Conservation (phyloP, 2,329 filamentous ascomycete genomes). For the Aspergillus pseudonomiae region DNA sequence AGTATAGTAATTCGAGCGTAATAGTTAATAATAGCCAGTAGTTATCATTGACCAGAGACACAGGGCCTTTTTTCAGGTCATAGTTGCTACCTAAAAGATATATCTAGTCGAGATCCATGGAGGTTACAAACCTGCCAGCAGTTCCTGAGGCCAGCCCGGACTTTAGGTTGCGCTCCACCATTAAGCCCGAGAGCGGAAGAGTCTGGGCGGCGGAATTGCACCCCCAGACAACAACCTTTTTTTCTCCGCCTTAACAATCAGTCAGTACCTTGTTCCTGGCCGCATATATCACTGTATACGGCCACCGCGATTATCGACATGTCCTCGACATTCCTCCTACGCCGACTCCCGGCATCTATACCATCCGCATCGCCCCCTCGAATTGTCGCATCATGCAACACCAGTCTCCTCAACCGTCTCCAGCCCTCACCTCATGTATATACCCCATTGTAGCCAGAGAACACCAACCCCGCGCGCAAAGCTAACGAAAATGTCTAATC, state of each 20-base stretch:
- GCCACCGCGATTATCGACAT: not conserved
- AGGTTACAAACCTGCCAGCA: not conserved
- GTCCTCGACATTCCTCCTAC: not conserved
- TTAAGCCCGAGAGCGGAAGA: conserved; percentile 2
- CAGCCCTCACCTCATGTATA: not conserved
- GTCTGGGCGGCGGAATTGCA: conserved; percentile 11
- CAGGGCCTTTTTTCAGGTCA: not conserved
- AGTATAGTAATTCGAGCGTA: too few species aligned
- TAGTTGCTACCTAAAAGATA: not conserved
- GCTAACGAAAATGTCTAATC: not conserved
- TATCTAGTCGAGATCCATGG: not conserved
- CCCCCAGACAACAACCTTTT: conserved; percentile 1
- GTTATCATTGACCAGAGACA: too few species aligned
- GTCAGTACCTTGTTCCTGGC: not conserved
- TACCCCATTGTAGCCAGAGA: not conserved
- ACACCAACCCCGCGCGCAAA: not conserved
- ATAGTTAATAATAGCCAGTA: too few species aligned
- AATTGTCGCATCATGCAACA: not conserved
- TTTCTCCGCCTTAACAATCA: conserved; percentile 19
- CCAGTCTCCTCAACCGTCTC: not conserved
- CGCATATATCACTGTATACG: not conserved
- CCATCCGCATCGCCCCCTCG: not conserved
- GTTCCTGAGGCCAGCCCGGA: not conserved
- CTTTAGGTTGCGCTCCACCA: not conserved
- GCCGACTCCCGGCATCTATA: not conserved